A percentile compares a stretch with the other conserved stretches of the same genome.
These are phyloP conservation scores for Rhynchosporium graminicola DNA, from an alignment of 2,329 filamentous ascomycete genomes.

Conservation along the genomic window DNA sequence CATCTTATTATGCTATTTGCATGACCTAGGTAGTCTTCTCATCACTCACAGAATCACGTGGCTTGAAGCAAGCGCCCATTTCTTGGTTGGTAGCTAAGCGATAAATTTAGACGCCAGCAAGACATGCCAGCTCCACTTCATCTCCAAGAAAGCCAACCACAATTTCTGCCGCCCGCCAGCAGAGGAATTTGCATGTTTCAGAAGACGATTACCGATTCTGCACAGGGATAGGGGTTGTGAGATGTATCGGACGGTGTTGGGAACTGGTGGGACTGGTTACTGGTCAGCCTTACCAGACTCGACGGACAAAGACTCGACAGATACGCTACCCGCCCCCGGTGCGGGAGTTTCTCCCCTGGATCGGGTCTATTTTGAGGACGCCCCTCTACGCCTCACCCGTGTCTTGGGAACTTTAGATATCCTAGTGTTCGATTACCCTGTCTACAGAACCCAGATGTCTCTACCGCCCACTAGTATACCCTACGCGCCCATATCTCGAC, in stretches of 20 bases:
- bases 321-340: not conserved
- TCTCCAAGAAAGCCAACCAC: constrained; percentile 15
- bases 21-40: too few relatives aligned
- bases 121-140: constrained; percentile 1
- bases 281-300: constrained; percentile 10
- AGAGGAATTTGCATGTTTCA: constrained; percentile 15
- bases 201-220: constrained; percentile 20
- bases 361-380: constrained; percentile 12
- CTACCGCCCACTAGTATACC: constrained; percentile 27
- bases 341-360: not conserved
- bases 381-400: constrained; percentile 22
- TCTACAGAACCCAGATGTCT: not conserved
- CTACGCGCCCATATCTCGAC: constrained; percentile 24
- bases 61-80: not conserved
- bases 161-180: constrained; percentile 15
- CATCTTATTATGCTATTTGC: not conserved
- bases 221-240: not conserved
- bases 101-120: constrained; percentile 3
- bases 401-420: constrained; percentile 1
- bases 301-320: not conserved
- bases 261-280: constrained; percentile 8
- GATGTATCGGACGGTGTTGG: not conserved
- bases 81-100: not conserved
- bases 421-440: not conserved
- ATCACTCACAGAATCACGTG: not conserved